phyloP scores from a whole-genome alignment of 345 rosid species.

The Murraya paniculata region DNA sequence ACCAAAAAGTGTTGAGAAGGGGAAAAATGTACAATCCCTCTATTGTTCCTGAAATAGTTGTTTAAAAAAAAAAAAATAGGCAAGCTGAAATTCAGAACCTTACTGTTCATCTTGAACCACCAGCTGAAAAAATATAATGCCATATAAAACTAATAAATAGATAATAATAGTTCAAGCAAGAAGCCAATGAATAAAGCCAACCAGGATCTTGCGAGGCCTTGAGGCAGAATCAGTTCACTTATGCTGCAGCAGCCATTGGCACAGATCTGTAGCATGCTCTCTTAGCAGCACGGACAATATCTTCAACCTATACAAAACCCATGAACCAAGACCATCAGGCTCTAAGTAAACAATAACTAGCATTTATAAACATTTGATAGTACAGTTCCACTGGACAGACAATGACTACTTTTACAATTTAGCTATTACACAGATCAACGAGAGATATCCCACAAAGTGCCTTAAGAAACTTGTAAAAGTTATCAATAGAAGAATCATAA shows the following conservation, averaged over 20 bases:
- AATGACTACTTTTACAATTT: background rate
- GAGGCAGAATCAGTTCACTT: conserved; percentile 7
- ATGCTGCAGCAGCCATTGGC: conserved; percentile 37
- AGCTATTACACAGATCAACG: background rate
- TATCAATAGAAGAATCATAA: background rate
- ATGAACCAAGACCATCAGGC: background rate
- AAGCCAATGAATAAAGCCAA: background rate
- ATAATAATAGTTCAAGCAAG: too few species aligned
- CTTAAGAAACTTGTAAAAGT: background rate
- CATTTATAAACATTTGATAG: background rate
- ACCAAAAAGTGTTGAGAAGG: conserved; percentile 18
- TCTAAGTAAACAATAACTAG: background rate
- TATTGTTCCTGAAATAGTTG: conserved; percentile 8
- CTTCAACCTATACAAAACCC: conserved; percentile 41
- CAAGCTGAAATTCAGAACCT: background rate
- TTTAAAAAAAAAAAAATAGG: background rate
- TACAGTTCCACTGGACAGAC: background rate
- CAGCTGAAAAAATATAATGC: background rate
- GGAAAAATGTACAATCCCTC: conserved; percentile 9
- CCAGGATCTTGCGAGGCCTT: conserved; percentile 6
- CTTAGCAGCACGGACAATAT: conserved; percentile 62
- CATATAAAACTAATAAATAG: background rate
- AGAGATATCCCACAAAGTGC: background rate
- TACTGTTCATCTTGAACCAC: background rate
- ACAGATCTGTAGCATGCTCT: conserved; percentile 60